These are phyloP conservation scores for Fusarium sambucinum DNA, from an alignment of 2,329 filamentous ascomycete genomes.

Conservation along the genomic window DNA sequence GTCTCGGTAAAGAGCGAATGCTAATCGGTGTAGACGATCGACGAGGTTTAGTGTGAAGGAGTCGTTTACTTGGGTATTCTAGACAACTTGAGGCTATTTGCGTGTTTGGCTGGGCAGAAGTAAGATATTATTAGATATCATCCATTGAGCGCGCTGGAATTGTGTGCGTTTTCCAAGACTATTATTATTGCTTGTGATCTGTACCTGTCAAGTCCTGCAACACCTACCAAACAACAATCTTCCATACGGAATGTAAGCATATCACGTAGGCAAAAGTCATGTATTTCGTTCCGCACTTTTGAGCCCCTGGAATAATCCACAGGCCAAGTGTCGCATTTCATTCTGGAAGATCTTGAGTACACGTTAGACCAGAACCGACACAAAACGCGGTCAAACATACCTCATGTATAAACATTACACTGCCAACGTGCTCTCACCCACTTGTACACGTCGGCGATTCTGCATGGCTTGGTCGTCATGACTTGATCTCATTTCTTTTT, in stretches of 20 bases:
- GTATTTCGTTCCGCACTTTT: neutral
- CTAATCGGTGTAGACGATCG: constrained; percentile 55
- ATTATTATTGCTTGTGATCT: neutral
- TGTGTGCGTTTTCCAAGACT: neutral
- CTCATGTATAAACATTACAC: constrained; percentile 44
- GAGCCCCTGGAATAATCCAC: too few species aligned
- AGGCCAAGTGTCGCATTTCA: neutral
- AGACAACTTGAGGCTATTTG: neutral
- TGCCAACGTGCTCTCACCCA: constrained; percentile 47
- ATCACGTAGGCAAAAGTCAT: constrained; percentile 4
- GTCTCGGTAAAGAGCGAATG: accelerated
- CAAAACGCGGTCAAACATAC: constrained; percentile 34
- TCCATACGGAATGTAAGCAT: neutral
- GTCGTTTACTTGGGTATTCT: constrained; percentile 75
- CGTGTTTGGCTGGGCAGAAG: neutral
- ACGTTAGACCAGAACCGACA: constrained; percentile 3
- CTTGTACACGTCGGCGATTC: constrained; percentile 45
- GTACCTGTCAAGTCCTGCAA: neutral
- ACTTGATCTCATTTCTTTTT: constrained; percentile 3
- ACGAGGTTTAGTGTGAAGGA: constrained; percentile 70
- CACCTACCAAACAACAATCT: neutral
- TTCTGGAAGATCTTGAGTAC: constrained; percentile 20
- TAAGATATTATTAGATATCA: neutral
- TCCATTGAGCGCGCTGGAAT: neutral
- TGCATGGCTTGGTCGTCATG: neutral